A percentile compares a stretch with the other conserved stretches of the same genome.
These are phyloP conservation scores for Excoecaria cochinchinensis DNA, from an alignment of 345 rosid species.

Conservation along the genomic window DNA sequence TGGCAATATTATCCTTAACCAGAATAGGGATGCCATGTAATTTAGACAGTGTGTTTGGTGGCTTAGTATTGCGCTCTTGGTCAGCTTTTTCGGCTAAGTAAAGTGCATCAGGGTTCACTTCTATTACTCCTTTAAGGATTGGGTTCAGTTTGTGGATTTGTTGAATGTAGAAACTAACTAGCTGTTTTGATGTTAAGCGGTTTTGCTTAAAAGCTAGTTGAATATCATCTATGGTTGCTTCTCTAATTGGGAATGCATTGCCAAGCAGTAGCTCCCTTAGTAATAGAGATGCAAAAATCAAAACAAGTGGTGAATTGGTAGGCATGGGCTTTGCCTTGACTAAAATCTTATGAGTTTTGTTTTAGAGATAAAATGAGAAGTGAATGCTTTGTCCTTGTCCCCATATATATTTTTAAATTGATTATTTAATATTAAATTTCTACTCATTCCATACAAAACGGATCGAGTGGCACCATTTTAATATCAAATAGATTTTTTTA, in stretches of 20 bases:
- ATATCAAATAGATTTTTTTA: too few species aligned
- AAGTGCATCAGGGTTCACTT: conserved; percentile 14
- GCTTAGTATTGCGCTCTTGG: conserved; percentile 23
- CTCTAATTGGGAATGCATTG: conserved; percentile 35
- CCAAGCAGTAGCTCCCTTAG: conserved; percentile 2
- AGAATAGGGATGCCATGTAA: conserved; percentile 57
- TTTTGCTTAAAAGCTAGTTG: conserved; percentile 48
- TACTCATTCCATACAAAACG: too few species aligned
- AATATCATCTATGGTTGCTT: conserved; percentile 44
- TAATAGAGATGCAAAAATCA: conserved; percentile 4
- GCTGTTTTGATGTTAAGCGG: conserved; percentile 55
- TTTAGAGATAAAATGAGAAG: not conserved
- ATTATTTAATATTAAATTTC: too few species aligned
- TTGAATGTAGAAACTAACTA: conserved; percentile 42
- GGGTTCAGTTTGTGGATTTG: conserved; percentile 32
- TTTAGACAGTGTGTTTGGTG: conserved; percentile 6
- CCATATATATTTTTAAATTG: too few species aligned
- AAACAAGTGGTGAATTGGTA: conserved; percentile 12
- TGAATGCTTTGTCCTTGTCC: not conserved
- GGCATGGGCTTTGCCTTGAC: conserved; percentile 18
- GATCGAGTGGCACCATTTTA: too few species aligned
- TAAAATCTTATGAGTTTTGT: too few species aligned
- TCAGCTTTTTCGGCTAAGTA: conserved; percentile 19
- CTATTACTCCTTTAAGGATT: conserved; percentile 27
- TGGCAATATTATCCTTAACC: conserved; percentile 56